Base-by-base conservation (phyloP, 441 rosid genomes). In the Capsella rubella region DNA sequence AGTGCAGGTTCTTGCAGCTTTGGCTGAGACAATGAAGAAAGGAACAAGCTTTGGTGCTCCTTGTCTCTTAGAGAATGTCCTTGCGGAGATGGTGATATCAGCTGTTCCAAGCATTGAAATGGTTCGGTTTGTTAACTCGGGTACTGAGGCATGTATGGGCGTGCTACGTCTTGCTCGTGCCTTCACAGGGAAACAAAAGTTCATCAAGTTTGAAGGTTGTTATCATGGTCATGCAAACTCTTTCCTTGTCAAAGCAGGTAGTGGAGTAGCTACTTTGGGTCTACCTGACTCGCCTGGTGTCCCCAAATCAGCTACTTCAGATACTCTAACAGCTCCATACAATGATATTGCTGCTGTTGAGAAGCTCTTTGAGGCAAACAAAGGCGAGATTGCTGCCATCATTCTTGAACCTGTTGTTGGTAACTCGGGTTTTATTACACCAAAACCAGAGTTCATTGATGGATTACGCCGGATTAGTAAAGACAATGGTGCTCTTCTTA, bases 1-100 rank as follows among this genome's bases (percentile, higher is more conserved):
- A 21, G 39, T 73, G 61, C 84, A 92, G 97, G 94, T 94, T 40
- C 88, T 94, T 62, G 91, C 87, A 28, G 97, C 97, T 59, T 76
- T 95, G 71, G 85, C 88, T 10, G 97, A 92, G 84, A 90, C 97
- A 35, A 89, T 92, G 96, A 88, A 92, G 82, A 92, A 90, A 81
- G 99, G 97, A 64, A 94, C 98, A 68, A 92, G 97, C 87, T 94
- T 91, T 81, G 98, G 98, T 29, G 97, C 97, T 69, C 97, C 98
- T 53, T 94, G 97, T 80, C 93, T 94, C 72, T 81, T 87, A 31
- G 97, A 94, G 89, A 94, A 94, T 81, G 84, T 76, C 58, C 78
- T 90, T 40, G 95, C 98, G 0, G 91, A 89, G 84, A 87, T 92
- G 92, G 97, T 92, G 27, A 87, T 90, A 53, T 82, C 92, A 15